These are phyloP conservation scores for Leccinum angustisporum DNA, from an alignment of 1,284 basidiomycete species.

Conservation along the genomic window DNA sequence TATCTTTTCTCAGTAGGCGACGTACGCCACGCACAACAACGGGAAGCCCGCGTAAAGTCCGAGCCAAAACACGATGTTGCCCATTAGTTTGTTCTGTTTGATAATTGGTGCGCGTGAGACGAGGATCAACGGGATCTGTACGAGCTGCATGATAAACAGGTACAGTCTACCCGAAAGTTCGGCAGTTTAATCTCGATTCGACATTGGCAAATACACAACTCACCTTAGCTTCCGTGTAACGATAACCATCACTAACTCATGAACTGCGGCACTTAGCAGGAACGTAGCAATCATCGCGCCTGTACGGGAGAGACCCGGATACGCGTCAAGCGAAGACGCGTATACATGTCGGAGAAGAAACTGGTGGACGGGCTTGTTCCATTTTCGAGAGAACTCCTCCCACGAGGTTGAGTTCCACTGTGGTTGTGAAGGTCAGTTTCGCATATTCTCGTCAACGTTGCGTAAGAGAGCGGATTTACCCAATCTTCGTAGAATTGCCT, in stretches of 20 bases:
- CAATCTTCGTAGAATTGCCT: constrained; percentile 97
- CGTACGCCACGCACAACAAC: constrained; percentile 84
- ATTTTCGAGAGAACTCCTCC: constrained; percentile 96
- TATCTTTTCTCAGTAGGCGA: constrained; percentile 56
- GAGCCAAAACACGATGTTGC: constrained; percentile 90
- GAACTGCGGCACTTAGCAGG: constrained; percentile 82
- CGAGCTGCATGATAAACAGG: constrained; percentile 76
- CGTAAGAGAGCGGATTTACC: constrained; percentile 42
- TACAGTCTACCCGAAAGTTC: constrained; percentile 57
- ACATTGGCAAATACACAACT: constrained; percentile 24
- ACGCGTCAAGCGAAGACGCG: constrained; percentile 79
- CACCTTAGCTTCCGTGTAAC: constrained; percentile 88
- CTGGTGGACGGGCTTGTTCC: constrained; percentile 91
- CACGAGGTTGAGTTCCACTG: constrained; percentile 95
- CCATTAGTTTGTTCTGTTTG: constrained; percentile 76
- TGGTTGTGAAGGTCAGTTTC: not conserved
- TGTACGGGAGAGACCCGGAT: constrained; percentile 65
- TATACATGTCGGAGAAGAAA: constrained; percentile 97
- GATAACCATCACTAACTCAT: constrained; percentile 96
- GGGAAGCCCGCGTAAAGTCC: constrained; percentile 92
- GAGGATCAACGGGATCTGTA: constrained; percentile 90
- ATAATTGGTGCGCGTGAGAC: constrained; percentile 76
- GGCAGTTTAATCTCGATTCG: not conserved
- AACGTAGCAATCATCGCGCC: constrained; percentile 92
- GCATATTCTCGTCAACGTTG: constrained; percentile 5